Percentiles rank a stretch among this genome's conserved stretches.
phyloP scores from a whole-genome alignment of 2,329 filamentous ascomycete genomes.

The Fusarium secorum region DNA sequence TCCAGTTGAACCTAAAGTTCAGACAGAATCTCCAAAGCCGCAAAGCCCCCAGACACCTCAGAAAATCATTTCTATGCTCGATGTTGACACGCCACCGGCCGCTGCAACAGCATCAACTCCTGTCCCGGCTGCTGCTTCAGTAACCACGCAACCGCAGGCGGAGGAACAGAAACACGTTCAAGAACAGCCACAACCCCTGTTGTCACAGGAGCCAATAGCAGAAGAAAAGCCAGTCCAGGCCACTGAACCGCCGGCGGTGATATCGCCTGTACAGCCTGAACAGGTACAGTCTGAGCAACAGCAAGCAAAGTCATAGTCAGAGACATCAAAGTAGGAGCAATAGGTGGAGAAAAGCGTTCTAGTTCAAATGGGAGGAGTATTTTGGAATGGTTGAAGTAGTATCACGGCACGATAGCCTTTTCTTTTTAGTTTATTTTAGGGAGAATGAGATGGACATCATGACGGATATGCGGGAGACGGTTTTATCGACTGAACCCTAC shows the following conservation, averaged over 20 bases:
- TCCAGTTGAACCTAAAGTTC: background rate
- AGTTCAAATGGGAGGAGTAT: constrained; percentile 2
- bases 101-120: background rate
- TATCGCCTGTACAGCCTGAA: background rate
- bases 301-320: constrained; percentile 16
- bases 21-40: background rate
- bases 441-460: constrained; percentile 22
- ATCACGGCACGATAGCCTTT: constrained; percentile 11
- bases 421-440: constrained; percentile 13
- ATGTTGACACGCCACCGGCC: constrained; percentile 9
- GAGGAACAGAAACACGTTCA: constrained; percentile 5
- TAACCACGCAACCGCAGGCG: constrained; percentile 5
- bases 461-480: constrained; percentile 21
- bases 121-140: background rate
- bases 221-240: constrained; percentile 6
- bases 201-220: background rate
- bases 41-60: background rate
- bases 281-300: constrained; percentile 6
- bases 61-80: constrained; percentile 27
- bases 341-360: background rate
- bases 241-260: constrained; percentile 4
- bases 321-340: constrained; percentile 14
- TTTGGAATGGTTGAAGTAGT: background rate
- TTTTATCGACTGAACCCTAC: constrained; percentile 11
- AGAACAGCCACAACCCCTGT: background rate